Conservation (phyloP, 2,329 filamentous ascomycete genomes). For the Westerdykella sp. region DNA sequence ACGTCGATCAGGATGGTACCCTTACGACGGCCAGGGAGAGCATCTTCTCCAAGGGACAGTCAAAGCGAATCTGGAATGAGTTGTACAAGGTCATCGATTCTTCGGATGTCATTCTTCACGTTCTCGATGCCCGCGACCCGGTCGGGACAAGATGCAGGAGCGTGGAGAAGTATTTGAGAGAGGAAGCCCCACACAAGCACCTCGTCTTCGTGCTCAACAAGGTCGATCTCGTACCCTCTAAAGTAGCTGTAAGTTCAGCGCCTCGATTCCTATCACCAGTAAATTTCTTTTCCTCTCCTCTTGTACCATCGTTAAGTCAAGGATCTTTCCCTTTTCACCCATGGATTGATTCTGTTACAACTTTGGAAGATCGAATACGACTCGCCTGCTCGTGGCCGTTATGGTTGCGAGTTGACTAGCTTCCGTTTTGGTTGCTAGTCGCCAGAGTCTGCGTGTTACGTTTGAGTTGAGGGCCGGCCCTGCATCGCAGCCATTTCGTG, state of each 20-base stretch:
- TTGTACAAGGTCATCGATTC: slow-evolving; percentile 92
- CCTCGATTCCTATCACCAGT: slow-evolving; percentile 6
- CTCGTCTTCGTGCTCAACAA: slow-evolving; percentile 86
- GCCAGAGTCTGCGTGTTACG: slow-evolving; percentile 72
- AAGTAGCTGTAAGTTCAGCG: slow-evolving; percentile 76
- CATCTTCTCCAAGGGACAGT: slow-evolving; percentile 91
- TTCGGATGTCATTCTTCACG: slow-evolving; percentile 92
- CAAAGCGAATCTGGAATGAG: slow-evolving; percentile 79
- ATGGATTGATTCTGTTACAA: slow-evolving; percentile 97
- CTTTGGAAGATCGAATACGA: slow-evolving; percentile 88
- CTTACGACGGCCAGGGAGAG: slow-evolving; percentile 50
- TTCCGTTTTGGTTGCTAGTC: slow-evolving; percentile 85
- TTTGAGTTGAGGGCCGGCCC: slow-evolving; percentile 94
- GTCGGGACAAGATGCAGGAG: slow-evolving; percentile 88
- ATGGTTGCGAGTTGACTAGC: slow-evolving; percentile 62
- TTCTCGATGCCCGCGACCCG: slow-evolving; percentile 60
- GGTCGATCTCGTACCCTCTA: slow-evolving; percentile 86
- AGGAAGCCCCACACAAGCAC: slow-evolving; percentile 95
- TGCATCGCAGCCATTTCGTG: slow-evolving; percentile 53
- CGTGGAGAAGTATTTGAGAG: slow-evolving; percentile 86
- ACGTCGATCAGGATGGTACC: slow-evolving; percentile 35
- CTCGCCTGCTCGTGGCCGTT: slow-evolving; percentile 61
- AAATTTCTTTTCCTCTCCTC: slow-evolving; percentile 47
- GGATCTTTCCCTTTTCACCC: slow-evolving; percentile 60
- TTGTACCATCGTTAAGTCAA: slow-evolving; percentile 83